Evolutionary conservation across 2,329 filamentous ascomycete species (phyloP), one percentile per base, ranked within the genome.

Genomic region (Clonostachys sp.): DNA sequence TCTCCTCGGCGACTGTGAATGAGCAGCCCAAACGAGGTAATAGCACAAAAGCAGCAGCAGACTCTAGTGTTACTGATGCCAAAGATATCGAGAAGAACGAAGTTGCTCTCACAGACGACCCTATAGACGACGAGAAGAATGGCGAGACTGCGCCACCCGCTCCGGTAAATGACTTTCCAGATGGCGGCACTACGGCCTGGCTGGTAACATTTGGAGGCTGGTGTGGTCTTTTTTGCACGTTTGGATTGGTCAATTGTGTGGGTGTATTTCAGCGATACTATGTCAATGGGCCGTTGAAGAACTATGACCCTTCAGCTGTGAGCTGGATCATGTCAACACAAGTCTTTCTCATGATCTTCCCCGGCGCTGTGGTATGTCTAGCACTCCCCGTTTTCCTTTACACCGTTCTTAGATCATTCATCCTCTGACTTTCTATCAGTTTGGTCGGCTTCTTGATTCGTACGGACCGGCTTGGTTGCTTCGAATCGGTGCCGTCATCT

Each of bases 251-350:
- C 47, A 74, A 74, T 56, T 72, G 53, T 49, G 60, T 73, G 8
- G 80, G 80, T 4, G 70, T 81, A 7, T 84, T 84, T 55, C 77
- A 83, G 60, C 67, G 72, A 40, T 82, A 83, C 60, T 85, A 84
- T 51, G 63, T 79, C 48, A 56, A 56, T 7, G 66, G 71, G 12
- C 71, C 74, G 30, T 61, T 85, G 24, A 62, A 52, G 12, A 45
- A 70, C 5, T 76, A 80, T 51, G 68, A 70, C 4, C 61, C 73
- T 6, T 79, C 75, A 46, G 68, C 73, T 1, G 68, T 84, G 34
- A 72, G 79, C 45, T 85, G 82, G 81, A 83, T 85, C 53, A 66
- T 75, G 10, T 79, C 78, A 6, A 59, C 78, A 20, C 72, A 83
- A 57, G 62, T 74, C 13, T 81, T 70, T 46, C 57, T 65, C 49